Percentiles rank a stretch among this genome's conserved stretches.
Conservation (phyloP, 2,329 filamentous ascomycete genomes). For the Clonostachys rosea region DNA sequence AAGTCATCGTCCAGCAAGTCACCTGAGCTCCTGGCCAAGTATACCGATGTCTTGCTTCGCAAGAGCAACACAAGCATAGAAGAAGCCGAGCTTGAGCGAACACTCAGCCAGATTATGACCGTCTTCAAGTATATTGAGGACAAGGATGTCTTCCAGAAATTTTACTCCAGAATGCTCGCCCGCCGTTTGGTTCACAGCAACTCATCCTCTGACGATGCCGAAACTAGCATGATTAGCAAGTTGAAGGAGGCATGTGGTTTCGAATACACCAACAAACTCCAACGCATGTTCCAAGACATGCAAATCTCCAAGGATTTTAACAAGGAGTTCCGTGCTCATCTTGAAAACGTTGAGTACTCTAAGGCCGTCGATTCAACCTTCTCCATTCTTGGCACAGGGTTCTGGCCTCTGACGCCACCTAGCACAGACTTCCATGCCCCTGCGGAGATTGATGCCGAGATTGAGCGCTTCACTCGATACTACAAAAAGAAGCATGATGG, state of each 20-base stretch:
- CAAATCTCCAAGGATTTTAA: conserved; percentile 98
- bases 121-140: conserved; percentile 99
- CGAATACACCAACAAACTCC: conserved; percentile 98
- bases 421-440: conserved; percentile 87
- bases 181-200: conserved; percentile 92
- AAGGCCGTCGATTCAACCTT: conserved; percentile 82
- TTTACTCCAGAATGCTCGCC: conserved; percentile 95
- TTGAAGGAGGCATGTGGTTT: conserved; percentile 98
- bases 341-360: conserved; percentile 48
- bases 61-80: conserved; percentile 92
- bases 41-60: conserved; percentile 86
- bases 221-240: conserved; percentile 99
- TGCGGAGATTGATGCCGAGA: conserved; percentile 76
- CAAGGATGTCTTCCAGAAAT: conserved; percentile 99
- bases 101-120: conserved; percentile 92
- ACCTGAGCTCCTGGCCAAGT: conserved; percentile 90
- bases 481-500: conserved; percentile 97
- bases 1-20: conserved; percentile 91
- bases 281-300: conserved; percentile 99
- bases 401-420: conserved; percentile 90
- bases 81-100: conserved; percentile 87
- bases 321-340: conserved; percentile 76
- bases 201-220: conserved; percentile 93
- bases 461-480: conserved; percentile 84
- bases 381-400: conserved; percentile 90